Percentiles rank a stretch among this genome's conserved stretches.
These are phyloP conservation scores for Penicillium sp. DNA, from an alignment of 2,329 filamentous ascomycete genomes.

Conservation along the genomic window DNA sequence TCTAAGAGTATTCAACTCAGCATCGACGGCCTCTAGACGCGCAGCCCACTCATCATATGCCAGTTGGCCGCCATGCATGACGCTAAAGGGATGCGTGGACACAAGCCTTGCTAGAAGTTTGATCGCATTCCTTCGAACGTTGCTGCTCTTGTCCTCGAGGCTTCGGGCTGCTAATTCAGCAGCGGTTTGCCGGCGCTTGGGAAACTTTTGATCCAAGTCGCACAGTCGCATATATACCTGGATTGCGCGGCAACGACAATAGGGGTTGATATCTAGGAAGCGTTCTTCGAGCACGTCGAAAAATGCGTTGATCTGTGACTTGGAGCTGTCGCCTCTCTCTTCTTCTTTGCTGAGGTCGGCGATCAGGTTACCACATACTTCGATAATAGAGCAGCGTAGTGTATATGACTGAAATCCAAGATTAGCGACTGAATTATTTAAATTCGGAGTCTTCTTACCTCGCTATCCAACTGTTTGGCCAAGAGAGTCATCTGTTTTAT, in stretches of 20 bases:
- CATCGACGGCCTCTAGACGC: slow-evolving; percentile 75
- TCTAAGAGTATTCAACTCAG: slow-evolving; percentile 74
- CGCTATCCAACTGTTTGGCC: slow-evolving; percentile 91
- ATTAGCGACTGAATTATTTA: not conserved
- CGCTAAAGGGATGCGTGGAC: slow-evolving; percentile 89
- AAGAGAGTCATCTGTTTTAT: slow-evolving; percentile 97
- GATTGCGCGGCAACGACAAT: slow-evolving; percentile 84
- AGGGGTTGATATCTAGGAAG: slow-evolving; percentile 94
- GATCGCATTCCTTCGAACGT: slow-evolving; percentile 91
- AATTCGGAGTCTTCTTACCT: slow-evolving; percentile 51
- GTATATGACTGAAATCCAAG: slow-evolving; percentile 68
- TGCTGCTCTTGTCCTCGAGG: slow-evolving; percentile 96
- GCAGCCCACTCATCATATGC: slow-evolving; percentile 80
- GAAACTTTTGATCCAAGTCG: slow-evolving; percentile 93
- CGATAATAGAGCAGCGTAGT: slow-evolving; percentile 85
- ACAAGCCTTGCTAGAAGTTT: slow-evolving; percentile 85
- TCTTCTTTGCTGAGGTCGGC: slow-evolving; percentile 85
- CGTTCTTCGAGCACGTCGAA: slow-evolving; percentile 95
- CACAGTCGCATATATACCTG: slow-evolving; percentile 92
- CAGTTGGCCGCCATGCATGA: slow-evolving; percentile 84
- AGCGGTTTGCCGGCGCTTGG: slow-evolving; percentile 81
- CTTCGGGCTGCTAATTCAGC: slow-evolving; percentile 84
- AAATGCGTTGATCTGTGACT: slow-evolving; percentile 92
- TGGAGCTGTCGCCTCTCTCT: slow-evolving; percentile 86
- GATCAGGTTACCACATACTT: slow-evolving; percentile 95